Evolutionary conservation across 2,329 filamentous ascomycete species (phyloP), one percentile per base, ranked within the genome.

Genomic region (Cytospora piceicola): DNA sequence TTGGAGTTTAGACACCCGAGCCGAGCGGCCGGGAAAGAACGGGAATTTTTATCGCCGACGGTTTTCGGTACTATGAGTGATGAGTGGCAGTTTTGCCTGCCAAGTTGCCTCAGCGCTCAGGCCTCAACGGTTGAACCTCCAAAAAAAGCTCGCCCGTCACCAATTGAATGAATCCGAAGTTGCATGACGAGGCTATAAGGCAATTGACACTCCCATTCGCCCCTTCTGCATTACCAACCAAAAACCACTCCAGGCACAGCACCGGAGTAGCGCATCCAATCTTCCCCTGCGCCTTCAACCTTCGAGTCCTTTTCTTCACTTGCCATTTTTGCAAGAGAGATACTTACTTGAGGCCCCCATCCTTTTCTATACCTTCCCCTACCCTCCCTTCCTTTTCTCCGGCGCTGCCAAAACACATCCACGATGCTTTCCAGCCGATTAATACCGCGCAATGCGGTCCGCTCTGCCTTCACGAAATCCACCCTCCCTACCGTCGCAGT

Each of bases 391-490:
- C 17, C 54, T 46, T 46, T 32, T 32, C 24, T 42, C 59, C 46
- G 32, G 39, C 52, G 29, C 42, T 24, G 61, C 11, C 42, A 46
- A 32, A 32, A 20, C 53, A 17, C 36, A 63, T 6, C 30, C 61
- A 62, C 34, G 68, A 89, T 89, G 87, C 78, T 89, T 75, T 79
- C 85, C 70, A 84, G 81, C 75, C 84, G 85, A 76, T 82, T 87
- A 82, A 82, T 88, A 83, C 81, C 84, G 71, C 82, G 85, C 77
- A 80, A 81, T 72, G 79, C 82, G 74, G 81, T 81, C 74, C 84
- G 85, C 74, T 85, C 86, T 74, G 83, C 82, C 67, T 83, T 87
- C 77, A 82, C 46, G 63, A 57, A 63, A 32, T 53, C 66, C 29
- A 64, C 58, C 24, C 67, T 64, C 6, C 67, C 78, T 85, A 60